phyloP scores from a whole-genome alignment of 176 grass and related monocot species.

The Phoenix dactylifera region DNA sequence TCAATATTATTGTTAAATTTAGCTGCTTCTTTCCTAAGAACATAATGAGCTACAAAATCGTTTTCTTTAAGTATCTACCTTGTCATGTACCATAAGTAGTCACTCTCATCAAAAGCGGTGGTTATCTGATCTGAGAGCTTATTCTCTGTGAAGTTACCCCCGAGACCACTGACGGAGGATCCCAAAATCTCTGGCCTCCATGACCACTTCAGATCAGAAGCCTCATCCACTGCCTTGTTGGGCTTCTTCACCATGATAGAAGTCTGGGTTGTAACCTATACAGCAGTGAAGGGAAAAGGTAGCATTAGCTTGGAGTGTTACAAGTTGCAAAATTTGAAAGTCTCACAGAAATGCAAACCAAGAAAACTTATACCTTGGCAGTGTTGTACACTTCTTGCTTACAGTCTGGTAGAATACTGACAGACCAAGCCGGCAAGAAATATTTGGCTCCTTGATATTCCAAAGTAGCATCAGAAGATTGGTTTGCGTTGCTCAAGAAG shows the following conservation, averaged over 20 bases:
- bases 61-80: conserved; percentile 21
- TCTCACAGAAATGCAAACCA: no score
- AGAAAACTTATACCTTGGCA: conserved; percentile 34
- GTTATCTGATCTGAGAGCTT: conserved; percentile 31
- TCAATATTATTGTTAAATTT: conserved; percentile 5
- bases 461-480: conserved; percentile 32
- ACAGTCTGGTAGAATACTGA: conserved; percentile 70
- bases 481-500: conserved; percentile 56
- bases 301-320: no score
- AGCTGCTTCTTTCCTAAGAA: not conserved
- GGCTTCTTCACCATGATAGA: conserved; percentile 59
- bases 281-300: no score
- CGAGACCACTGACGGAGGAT: not conserved
- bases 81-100: conserved; percentile 88
- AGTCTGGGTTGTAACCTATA: conserved; percentile 55
- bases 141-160: conserved; percentile 14
- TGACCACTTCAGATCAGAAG: conserved; percentile 26
- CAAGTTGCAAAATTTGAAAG: no score
- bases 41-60: not conserved
- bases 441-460: conserved; percentile 27
- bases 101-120: conserved; percentile 45
- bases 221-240: conserved; percentile 1
- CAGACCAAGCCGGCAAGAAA: conserved; percentile 61
- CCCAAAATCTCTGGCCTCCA: conserved; percentile 27
- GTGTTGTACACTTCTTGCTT: conserved; percentile 53